Conservation (phyloP, 331 rosid species). For the Cydonia oblonga region DNA sequence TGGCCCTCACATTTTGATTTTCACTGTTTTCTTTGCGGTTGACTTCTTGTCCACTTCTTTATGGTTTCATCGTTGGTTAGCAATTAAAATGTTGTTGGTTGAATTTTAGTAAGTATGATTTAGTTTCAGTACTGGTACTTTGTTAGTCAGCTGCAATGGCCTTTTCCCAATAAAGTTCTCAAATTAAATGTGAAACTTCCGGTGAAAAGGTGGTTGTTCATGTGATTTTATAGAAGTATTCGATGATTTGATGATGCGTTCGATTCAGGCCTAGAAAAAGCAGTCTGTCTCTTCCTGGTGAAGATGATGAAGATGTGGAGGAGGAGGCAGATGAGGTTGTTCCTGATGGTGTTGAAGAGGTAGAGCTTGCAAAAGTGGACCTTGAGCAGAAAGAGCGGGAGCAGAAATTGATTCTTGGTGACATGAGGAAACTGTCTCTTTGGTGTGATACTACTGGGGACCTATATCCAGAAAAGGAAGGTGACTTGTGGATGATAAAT, state of each 20-base stretch:
- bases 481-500: slow-evolving; percentile 79
- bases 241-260: slow-evolving; percentile 20
- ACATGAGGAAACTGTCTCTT: slow-evolving; percentile 64
- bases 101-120: not conserved
- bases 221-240: slow-evolving; percentile 3
- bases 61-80: not conserved
- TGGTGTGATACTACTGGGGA: slow-evolving; percentile 54
- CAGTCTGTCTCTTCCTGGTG: slow-evolving; percentile 69
- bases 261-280: slow-evolving; percentile 82
- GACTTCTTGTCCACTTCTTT: not conserved
- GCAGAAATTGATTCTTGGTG: slow-evolving; percentile 73
- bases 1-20: not conserved
- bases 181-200: slow-evolving; percentile 3
- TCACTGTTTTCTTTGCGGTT: not conserved
- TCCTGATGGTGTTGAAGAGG: slow-evolving; percentile 99
- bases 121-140: not conserved
- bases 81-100: not conserved
- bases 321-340: slow-evolving; percentile 97
- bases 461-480: slow-evolving; percentile 61
- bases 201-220: not conserved
- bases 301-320: slow-evolving; percentile 92
- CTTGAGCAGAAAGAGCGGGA: slow-evolving; percentile 84
- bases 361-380: slow-evolving; percentile 80
- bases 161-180: not conserved
- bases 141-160: not conserved